Conservation (phyloP, 805 yeast genomes). For the Myxozyma udenii region DNA sequence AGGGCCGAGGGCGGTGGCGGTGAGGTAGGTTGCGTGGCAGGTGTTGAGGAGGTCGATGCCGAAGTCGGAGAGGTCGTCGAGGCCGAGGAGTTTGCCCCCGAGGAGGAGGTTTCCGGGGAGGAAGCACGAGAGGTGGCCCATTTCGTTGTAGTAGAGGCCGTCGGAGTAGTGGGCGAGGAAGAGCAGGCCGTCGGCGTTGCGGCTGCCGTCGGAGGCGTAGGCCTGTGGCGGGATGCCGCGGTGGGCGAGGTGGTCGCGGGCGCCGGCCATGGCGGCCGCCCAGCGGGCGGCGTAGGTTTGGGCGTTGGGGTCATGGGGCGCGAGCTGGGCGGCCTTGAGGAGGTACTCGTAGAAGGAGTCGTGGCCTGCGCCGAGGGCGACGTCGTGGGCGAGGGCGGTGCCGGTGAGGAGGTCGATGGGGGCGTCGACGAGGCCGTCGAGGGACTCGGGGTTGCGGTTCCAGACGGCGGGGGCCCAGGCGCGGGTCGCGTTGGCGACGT, state of each 20-base stretch:
- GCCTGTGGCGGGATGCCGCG: slow-evolving; percentile 20
- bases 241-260: slow-evolving; percentile 11
- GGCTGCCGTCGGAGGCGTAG: slow-evolving; percentile 13
- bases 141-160: slow-evolving; percentile 22
- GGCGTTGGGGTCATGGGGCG: slow-evolving; percentile 16
- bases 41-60: slow-evolving; percentile 23
- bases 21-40: slow-evolving; percentile 26
- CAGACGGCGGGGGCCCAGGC: slow-evolving; percentile 21
- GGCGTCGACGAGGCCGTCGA: slow-evolving; percentile 24
- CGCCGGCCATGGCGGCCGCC: slow-evolving; percentile 24
- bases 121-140: slow-evolving; percentile 30
- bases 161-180: slow-evolving; percentile 16
- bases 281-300: slow-evolving; percentile 15
- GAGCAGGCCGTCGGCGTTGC: slow-evolving; percentile 13
- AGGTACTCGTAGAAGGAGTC: slow-evolving; percentile 28
- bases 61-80: slow-evolving; percentile 13
- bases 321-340: slow-evolving; percentile 26
- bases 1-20: slow-evolving; percentile 26
- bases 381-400: slow-evolving; percentile 7
- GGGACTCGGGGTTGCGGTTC: slow-evolving; percentile 18
- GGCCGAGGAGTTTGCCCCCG: slow-evolving; percentile 23
- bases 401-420: slow-evolving; percentile 26
- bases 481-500: slow-evolving; percentile 33
- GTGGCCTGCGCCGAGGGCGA: slow-evolving; percentile 25
- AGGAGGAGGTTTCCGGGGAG: slow-evolving; percentile 24